Evolutionary conservation across 192 early-diverging fungal species (phyloP).

Genomic region (Glomus cerebriforme): DNA sequence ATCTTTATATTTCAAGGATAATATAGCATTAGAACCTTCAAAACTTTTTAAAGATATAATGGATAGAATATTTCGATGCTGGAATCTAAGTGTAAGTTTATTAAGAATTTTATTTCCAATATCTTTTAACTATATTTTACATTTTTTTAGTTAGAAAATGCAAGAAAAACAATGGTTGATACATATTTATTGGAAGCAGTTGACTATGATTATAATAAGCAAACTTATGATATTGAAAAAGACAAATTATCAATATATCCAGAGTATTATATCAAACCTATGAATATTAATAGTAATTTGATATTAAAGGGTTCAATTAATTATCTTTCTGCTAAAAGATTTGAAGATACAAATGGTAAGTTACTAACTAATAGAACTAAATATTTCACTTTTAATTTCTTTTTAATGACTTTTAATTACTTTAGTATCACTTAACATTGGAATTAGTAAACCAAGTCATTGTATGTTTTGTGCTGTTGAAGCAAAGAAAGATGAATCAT

Average conservation of each 20-base stretch:
- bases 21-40: background rate
- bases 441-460: background rate
- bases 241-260: slow-evolving; percentile 6
- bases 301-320: background rate
- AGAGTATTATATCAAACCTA: slow-evolving; percentile 4
- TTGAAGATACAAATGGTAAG: background rate
- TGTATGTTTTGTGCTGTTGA: no score
- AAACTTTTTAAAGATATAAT: slow-evolving; percentile 10
- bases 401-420: slow-evolving; percentile 3
- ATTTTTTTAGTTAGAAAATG: background rate
- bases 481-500: background rate
- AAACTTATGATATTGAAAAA: background rate
- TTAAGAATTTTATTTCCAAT: no score
- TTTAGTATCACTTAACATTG: background rate
- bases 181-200: slow-evolving; percentile 12
- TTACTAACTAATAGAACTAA: background rate
- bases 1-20: background rate
- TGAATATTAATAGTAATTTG: background rate
- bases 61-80: background rate
- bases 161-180: background rate
- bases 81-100: slow-evolving; percentile 8
- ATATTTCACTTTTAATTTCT: background rate
- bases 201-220: background rate
- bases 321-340: background rate
- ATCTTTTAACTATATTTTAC: no score